Conservation (phyloP, 257 asterid genomes). For the Solanum sejunctum region DNA sequence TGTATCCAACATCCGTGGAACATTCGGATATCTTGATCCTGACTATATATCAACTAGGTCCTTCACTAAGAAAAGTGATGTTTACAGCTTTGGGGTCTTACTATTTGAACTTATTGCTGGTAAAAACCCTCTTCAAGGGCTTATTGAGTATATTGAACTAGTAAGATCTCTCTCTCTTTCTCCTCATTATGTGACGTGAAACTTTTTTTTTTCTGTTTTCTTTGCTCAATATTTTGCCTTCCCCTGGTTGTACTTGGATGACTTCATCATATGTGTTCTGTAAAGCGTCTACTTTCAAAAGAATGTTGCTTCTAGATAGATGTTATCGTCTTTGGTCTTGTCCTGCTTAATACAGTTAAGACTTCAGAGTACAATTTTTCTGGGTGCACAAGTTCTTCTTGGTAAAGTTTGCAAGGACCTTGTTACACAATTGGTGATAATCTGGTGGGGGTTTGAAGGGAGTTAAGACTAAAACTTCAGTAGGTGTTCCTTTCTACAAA, state of each 20-base stretch:
- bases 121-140: constrained; percentile 89
- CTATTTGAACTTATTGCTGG: constrained; percentile 84
- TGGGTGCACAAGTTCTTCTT: neutral
- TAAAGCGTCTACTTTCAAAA: neutral
- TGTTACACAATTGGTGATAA: neutral
- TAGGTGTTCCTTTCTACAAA: neutral
- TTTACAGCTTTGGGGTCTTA: constrained; percentile 86
- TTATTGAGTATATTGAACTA: constrained; percentile 76
- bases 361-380: neutral
- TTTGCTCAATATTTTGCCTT: neutral
- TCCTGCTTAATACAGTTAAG: neutral
- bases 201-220: neutral
- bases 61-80: constrained; percentile 86
- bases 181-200: neutral
- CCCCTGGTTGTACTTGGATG: neutral
- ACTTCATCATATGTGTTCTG: neutral
- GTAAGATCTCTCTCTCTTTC: constrained; percentile 33
- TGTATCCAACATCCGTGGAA: constrained; percentile 69
- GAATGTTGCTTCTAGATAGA: neutral
- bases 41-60: constrained; percentile 81
- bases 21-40: constrained; percentile 93
- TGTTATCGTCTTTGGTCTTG: neutral
- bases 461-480: neutral
- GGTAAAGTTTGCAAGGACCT: neutral
- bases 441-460: neutral